Percentiles rank a stretch among this genome's conserved stretches.
Evolutionary conservation across 257 asterid genomes (phyloP).

Genomic region (Nicotiana undulata): DNA sequence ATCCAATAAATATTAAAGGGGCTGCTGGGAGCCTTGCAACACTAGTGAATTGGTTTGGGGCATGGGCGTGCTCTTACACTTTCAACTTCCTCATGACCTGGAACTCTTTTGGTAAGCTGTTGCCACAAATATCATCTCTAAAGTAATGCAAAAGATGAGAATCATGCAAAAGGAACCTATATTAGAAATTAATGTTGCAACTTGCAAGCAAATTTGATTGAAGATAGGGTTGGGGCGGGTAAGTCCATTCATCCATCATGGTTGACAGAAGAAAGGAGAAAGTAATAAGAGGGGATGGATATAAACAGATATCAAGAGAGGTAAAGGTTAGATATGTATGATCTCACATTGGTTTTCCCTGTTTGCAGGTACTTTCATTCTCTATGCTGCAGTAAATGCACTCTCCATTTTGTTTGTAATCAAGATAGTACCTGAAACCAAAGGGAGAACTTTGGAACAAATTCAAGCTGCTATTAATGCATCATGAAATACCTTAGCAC

Average conservation of each 20-base stretch:
- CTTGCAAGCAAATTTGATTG: background rate
- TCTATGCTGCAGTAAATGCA: slow-evolving; percentile 66
- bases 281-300: background rate
- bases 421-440: slow-evolving; percentile 82
- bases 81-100: slow-evolving; percentile 89
- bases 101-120: slow-evolving; percentile 63
- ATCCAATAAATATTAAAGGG: slow-evolving; percentile 91
- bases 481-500: background rate
- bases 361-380: slow-evolving; percentile 68
- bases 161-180: background rate
- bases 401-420: slow-evolving; percentile 65
- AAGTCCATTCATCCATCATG: background rate
- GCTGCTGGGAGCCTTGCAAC: slow-evolving; percentile 93
- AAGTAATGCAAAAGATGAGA: background rate
- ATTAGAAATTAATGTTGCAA: background rate
- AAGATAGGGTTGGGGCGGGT: background rate
- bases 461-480: slow-evolving; percentile 63
- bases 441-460: slow-evolving; percentile 83
- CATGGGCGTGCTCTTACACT: slow-evolving; percentile 87
- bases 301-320: background rate
- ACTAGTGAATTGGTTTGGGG: slow-evolving; percentile 89
- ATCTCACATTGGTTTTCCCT: background rate
- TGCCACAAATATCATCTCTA: background rate
- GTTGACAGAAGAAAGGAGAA: background rate
- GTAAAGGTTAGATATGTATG: background rate